A percentile compares a stretch with the other conserved stretches of the same genome.
phyloP scores from a whole-genome alignment of 1,139 yeast genomes.

The Saccharomycopsis crataegensis region DNA sequence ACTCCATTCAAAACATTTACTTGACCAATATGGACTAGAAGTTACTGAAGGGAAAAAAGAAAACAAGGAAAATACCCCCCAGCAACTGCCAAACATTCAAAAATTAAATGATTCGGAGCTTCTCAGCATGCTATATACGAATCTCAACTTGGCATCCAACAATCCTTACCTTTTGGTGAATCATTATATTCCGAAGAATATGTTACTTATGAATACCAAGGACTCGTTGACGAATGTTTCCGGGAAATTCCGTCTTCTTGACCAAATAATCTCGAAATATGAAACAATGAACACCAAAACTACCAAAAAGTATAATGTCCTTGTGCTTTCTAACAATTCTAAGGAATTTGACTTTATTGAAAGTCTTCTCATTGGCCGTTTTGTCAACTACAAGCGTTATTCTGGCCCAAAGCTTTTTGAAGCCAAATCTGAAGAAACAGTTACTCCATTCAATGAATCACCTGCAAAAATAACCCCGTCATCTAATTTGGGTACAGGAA shows the following conservation, averaged over 20 bases:
- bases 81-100: no score
- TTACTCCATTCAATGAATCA: neutral
- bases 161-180: slow-evolving; percentile 69
- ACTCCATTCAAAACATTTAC: slow-evolving; percentile 42
- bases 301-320: slow-evolving; percentile 26
- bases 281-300: slow-evolving; percentile 15
- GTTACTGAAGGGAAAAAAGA: slow-evolving; percentile 20
- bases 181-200: slow-evolving; percentile 65
- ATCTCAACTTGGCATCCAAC: slow-evolving; percentile 42
- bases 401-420: slow-evolving; percentile 56
- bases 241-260: slow-evolving; percentile 51
- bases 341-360: slow-evolving; percentile 68
- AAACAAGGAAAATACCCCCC: neutral
- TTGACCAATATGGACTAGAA: slow-evolving; percentile 24
- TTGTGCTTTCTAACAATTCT: slow-evolving; percentile 53
- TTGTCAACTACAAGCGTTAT: slow-evolving; percentile 47
- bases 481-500: neutral
- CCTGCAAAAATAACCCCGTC: neutral
- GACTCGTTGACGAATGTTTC: slow-evolving; percentile 46
- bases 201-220: slow-evolving; percentile 56
- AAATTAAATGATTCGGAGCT: neutral
- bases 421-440: slow-evolving; percentile 21
- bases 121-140: slow-evolving; percentile 39
- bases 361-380: slow-evolving; percentile 57
- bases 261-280: slow-evolving; percentile 38